A percentile compares a stretch with the other conserved stretches of the same genome.
Conservation (phyloP, 2,329 filamentous ascomycete species). For the Aspergillus brasiliensis region DNA sequence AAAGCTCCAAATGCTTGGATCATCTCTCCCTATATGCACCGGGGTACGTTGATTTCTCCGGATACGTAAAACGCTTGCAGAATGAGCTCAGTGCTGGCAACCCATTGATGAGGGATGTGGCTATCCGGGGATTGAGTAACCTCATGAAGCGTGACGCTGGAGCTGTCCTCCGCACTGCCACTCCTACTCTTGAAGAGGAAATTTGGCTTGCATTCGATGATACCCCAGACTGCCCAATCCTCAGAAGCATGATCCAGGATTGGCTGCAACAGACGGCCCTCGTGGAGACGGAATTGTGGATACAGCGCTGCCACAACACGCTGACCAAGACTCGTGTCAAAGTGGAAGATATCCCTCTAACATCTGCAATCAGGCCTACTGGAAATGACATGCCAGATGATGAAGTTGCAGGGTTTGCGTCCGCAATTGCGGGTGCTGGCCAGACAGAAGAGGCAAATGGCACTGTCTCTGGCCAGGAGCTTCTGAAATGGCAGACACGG, state of each 20-base stretch:
- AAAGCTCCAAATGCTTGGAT: slow-evolving; percentile 80
- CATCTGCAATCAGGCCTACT: slow-evolving; percentile 44
- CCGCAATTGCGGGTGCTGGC: slow-evolving; percentile 64
- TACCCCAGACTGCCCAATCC: slow-evolving; percentile 71
- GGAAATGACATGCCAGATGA: slow-evolving; percentile 88
- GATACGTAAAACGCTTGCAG: slow-evolving; percentile 83
- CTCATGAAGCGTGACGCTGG: slow-evolving; percentile 90
- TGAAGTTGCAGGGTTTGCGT: slow-evolving; percentile 92
- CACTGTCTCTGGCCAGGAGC: slow-evolving; percentile 70
- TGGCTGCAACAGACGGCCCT: slow-evolving; percentile 92
- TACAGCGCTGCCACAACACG: slow-evolving; percentile 83
- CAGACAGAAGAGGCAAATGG: slow-evolving; percentile 58
- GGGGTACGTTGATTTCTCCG: slow-evolving; percentile 77
- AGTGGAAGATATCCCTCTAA: slow-evolving; percentile 50
- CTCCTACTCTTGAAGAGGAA: slow-evolving; percentile 81
- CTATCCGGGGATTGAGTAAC: slow-evolving; percentile 86
- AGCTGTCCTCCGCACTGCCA: slow-evolving; percentile 75
- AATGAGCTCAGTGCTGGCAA: slow-evolving; percentile 71
- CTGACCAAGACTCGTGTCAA: slow-evolving; percentile 83
- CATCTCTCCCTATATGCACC: slow-evolving; percentile 92
- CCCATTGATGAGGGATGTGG: slow-evolving; percentile 71
- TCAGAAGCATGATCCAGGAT: slow-evolving; percentile 85
- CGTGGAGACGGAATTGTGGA: slow-evolving; percentile 78
- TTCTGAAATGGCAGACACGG: slow-evolving; percentile 91
- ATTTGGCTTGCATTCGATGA: slow-evolving; percentile 88